Conservation (phyloP, 257 asterid species). For the Solanum dulcamara region DNA sequence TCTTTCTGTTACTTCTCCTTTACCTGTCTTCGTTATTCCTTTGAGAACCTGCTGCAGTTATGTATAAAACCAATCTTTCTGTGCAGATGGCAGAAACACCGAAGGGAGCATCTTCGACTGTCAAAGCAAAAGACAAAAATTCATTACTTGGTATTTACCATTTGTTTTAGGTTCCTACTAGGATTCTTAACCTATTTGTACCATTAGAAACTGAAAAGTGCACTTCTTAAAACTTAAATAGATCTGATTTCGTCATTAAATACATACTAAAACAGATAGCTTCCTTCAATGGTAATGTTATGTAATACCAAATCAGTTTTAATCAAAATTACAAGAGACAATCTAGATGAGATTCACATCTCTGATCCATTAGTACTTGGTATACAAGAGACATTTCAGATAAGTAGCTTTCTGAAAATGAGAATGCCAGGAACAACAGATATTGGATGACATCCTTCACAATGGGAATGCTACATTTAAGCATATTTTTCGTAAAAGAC, state of each 20-base stretch:
- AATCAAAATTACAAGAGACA: background rate
- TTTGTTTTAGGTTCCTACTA: background rate
- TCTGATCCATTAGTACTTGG: background rate
- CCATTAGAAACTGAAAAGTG: background rate
- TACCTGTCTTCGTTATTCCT: background rate
- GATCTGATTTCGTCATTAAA: background rate
- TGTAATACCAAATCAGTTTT: background rate
- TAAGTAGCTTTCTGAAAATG: background rate
- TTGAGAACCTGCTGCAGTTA: background rate
- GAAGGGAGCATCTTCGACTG: conserved; percentile 36
- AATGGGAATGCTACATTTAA: background rate
- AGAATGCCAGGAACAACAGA: background rate
- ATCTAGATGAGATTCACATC: background rate
- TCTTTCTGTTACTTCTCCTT: background rate
- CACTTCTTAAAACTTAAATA: background rate
- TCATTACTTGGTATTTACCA: conserved; percentile 41
- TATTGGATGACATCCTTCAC: background rate
- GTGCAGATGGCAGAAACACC: conserved; percentile 47
- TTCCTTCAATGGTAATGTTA: background rate
- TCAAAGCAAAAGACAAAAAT: conserved; percentile 34
- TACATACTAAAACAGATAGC: background rate
- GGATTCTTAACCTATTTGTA: background rate
- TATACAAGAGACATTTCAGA: background rate
- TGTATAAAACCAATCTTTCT: background rate
- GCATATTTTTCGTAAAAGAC: background rate